These are phyloP conservation scores for Lentinula guzmanii DNA, from an alignment of 768 basidiomycete species.

Conservation along the genomic window DNA sequence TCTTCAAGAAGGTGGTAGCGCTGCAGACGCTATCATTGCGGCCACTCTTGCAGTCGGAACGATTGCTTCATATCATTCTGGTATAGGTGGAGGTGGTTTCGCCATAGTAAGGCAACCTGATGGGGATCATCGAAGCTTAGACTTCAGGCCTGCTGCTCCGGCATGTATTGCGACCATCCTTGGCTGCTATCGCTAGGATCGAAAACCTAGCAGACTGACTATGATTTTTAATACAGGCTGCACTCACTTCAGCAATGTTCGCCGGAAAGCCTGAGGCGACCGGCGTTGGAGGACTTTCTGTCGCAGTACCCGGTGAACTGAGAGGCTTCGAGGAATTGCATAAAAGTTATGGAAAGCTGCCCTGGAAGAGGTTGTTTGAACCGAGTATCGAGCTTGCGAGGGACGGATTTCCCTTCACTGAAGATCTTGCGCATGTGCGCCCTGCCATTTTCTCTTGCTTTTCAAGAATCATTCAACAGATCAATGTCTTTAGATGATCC, in stretches of 20 bases:
- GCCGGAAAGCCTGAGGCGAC: conserved; percentile 24
- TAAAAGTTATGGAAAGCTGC: conserved; percentile 54
- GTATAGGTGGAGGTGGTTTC: conserved; percentile 83
- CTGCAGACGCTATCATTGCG: conserved; percentile 82
- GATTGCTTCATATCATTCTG: conserved; percentile 66
- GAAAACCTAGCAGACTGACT: conserved; percentile 19
- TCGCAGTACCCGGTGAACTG: conserved; percentile 71
- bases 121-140: conserved; percentile 19
- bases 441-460: background rate
- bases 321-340: conserved; percentile 64
- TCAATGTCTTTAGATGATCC: conserved; percentile 17
- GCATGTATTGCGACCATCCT: conserved; percentile 66
- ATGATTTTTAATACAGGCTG: conserved; percentile 62
- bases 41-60: conserved; percentile 76
- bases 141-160: conserved; percentile 39
- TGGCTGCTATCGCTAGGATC: conserved; percentile 30
- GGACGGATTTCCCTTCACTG: background rate
- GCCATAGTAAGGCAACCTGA: background rate
- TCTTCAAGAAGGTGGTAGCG: conserved; percentile 83
- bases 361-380: conserved; percentile 39
- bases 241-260: conserved; percentile 58
- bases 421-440: conserved; percentile 2
- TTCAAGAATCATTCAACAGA: background rate
- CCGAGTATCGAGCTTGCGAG: background rate
- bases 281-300: conserved; percentile 56